These are phyloP conservation scores for Kockovaella imperatae DNA, from an alignment of 768 basidiomycete genomes.

Conservation along the genomic window DNA sequence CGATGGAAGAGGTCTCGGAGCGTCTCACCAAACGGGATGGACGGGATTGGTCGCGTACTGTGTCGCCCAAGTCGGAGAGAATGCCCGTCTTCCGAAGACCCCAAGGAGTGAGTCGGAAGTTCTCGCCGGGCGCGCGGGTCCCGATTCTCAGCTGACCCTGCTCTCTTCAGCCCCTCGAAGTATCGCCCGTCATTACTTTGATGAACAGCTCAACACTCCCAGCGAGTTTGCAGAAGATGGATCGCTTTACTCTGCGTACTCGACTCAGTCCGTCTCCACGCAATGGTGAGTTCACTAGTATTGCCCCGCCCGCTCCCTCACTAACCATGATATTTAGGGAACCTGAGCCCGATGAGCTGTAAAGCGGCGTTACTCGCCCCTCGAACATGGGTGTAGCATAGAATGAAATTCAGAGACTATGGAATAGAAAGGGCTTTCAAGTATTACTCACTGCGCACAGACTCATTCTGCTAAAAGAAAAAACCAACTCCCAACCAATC, in stretches of 20 bases:
- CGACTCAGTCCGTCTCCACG: constrained; percentile 22
- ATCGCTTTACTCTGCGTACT: constrained; percentile 34
- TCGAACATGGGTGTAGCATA: no score
- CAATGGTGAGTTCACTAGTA: constrained; percentile 16
- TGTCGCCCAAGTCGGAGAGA: constrained; percentile 65
- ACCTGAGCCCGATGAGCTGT: constrained; percentile 6
- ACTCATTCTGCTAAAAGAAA: no score
- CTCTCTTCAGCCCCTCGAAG: constrained; percentile 64
- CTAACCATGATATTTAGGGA: neutral
- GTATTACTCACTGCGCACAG: no score
- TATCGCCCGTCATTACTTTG: constrained; percentile 85
- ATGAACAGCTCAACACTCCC: constrained; percentile 51
- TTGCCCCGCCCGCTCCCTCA: neutral
- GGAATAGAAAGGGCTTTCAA: no score
- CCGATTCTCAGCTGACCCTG: no score
- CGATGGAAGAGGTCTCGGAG: constrained; percentile 82
- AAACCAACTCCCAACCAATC: no score
- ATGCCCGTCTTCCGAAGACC: constrained; percentile 83
- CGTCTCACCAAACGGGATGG: constrained; percentile 99
- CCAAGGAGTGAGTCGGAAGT: constrained; percentile 64
- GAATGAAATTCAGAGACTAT: no score
- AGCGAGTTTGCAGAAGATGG: constrained; percentile 34
- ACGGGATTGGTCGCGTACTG: constrained; percentile 48
- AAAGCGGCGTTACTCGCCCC: neutral
- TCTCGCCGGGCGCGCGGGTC: no score